These are phyloP conservation scores for Agastache rugosa DNA, from an alignment of 257 asterid genomes.

Conservation along the genomic window DNA sequence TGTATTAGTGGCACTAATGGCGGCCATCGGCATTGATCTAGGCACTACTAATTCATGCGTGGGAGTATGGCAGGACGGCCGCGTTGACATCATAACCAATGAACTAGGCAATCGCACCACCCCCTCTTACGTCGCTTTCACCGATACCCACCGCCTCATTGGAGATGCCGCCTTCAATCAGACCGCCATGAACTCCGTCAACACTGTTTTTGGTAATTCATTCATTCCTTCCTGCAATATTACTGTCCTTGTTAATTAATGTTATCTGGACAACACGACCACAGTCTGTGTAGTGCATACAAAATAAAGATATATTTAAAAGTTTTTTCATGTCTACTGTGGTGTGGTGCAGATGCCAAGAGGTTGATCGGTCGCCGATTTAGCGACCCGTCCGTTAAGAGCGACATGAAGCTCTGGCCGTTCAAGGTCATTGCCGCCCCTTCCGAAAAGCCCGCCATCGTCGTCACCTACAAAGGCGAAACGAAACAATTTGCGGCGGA, in stretches of 20 bases:
- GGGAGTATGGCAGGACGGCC: constrained; percentile 11
- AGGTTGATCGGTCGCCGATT: neutral
- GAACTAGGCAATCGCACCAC: constrained; percentile 15
- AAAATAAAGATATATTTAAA: too few species aligned
- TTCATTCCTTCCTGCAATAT: neutral
- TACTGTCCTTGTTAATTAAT: too few species aligned
- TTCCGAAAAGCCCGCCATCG: neutral
- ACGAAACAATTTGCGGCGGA: neutral
- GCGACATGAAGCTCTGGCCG: neutral
- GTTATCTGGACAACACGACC: too few species aligned
- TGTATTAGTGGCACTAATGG: too few species aligned
- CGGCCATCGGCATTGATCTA: constrained; percentile 12
- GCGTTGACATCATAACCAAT: constrained; percentile 13
- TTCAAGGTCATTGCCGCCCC: neutral
- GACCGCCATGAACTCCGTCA: constrained; percentile 50
- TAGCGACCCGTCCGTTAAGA: neutral
- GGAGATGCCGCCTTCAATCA: constrained; percentile 58
- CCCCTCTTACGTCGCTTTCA: constrained; percentile 35
- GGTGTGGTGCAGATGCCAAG: neutral
- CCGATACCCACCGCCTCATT: constrained; percentile 50
- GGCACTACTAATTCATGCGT: constrained; percentile 20
- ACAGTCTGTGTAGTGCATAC: too few species aligned
- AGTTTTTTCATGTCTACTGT: too few species aligned
- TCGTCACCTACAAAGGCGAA: neutral
- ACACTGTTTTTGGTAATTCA: constrained; percentile 10